A percentile compares a stretch with the other conserved stretches of the same genome.
Conservation (phyloP, 2,329 filamentous ascomycete genomes). For the Neoascochyta sp. region DNA sequence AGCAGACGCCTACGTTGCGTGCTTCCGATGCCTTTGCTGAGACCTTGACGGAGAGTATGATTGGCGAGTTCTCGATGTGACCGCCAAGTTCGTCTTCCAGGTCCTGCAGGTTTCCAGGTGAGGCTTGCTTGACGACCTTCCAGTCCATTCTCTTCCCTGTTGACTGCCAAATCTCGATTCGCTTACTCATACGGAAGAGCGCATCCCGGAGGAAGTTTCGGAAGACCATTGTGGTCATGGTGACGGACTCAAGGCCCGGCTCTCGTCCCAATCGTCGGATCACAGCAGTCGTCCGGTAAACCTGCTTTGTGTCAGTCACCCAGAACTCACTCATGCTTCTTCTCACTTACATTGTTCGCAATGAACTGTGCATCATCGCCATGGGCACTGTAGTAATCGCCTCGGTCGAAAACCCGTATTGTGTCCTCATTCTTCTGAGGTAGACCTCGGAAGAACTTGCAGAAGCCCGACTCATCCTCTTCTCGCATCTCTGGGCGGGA, state of each 20-base stretch:
- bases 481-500: slow-evolving; percentile 62
- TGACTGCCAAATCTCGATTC: slow-evolving; percentile 85
- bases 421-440: slow-evolving; percentile 67
- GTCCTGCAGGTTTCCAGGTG: slow-evolving; percentile 92
- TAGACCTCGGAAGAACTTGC: slow-evolving; percentile 90
- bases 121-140: slow-evolving; percentile 86
- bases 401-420: slow-evolving; percentile 86
- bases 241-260: slow-evolving; percentile 86
- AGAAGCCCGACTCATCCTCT: slow-evolving; percentile 95
- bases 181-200: slow-evolving; percentile 84
- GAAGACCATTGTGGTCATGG: slow-evolving; percentile 92
- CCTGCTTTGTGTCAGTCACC: no score
- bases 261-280: slow-evolving; percentile 82
- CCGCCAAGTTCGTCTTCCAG: slow-evolving; percentile 92
- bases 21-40: slow-evolving; percentile 82
- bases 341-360: slow-evolving; percentile 63
- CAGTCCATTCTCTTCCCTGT: slow-evolving; percentile 74
- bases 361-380: slow-evolving; percentile 81
- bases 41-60: slow-evolving; percentile 93
- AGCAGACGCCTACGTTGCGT: slow-evolving; percentile 87
- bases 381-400: slow-evolving; percentile 95
- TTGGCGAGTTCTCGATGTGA: slow-evolving; percentile 82
- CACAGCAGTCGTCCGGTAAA: slow-evolving; percentile 97
- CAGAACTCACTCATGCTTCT: no score
- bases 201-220: slow-evolving; percentile 93